Base-by-base conservation (phyloP, 495 filamentous ascomycete species). In the Penicillium diatomitis region DNA sequence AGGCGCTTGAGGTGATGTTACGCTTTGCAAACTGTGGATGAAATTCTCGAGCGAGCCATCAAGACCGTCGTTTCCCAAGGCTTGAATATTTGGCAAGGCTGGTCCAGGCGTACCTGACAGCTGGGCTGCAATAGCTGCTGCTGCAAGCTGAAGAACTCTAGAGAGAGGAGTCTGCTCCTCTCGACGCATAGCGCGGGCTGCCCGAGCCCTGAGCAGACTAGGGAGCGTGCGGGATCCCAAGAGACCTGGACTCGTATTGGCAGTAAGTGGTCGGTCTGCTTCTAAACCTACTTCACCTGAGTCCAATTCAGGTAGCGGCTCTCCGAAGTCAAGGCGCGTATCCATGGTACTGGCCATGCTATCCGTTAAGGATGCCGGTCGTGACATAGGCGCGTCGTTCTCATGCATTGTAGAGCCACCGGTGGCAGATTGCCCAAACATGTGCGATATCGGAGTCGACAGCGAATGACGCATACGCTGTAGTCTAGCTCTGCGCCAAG, bases 101-200 rank as follows among this genome's bases (percentile, higher is more conserved):
- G 79, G 75, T 10, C 76, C 74, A 32, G 71, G 67, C 32, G 64
- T 68, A 9, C 79, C 79, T 33, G 80, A 80, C 46, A 82, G 70
- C 46, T 81, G 80, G 36, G 79, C 76, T 41, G 79, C 79, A 44
- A 81, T 80, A 6, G 76, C 75, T 27, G 77, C 70, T n/a, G 79
- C 79, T 31, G 79, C 78, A 40, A 81, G 68, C 32, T 79, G 79
- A 30, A 82, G 63, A 11, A 82, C 72, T 31, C 76, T 72, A 32
- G 79, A 78, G 11, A 81, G 56, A 45, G 79, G 74, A 6, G 75
- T 77, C 43, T 79, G 78, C 45, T 82, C 78, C 50, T 79, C 74
- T 48, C 73, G 75, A 29, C 75, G 70, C 44, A 76, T 56, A 8
- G 68, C 57, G 42, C 79, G 63, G 27, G 74, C 64, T 32, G 76